Conservation (phyloP, 2,329 filamentous ascomycete species). For the Trichoderma hamatum region DNA sequence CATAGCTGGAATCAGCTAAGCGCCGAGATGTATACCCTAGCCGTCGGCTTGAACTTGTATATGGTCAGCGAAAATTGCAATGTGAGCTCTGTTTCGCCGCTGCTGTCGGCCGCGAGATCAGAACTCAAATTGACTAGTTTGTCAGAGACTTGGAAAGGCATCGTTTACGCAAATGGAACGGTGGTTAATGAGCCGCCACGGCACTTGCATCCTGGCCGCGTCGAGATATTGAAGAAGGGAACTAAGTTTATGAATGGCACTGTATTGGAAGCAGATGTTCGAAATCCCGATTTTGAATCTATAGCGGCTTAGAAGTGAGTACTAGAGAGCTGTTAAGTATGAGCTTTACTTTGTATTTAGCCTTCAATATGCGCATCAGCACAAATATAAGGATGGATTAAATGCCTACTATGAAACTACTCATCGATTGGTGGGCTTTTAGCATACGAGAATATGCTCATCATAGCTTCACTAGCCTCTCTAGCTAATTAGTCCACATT, state of each 20-base stretch:
- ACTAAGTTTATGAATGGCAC: slow-evolving; percentile 36
- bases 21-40: slow-evolving; percentile 40
- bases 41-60: slow-evolving; percentile 37
- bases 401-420: no score
- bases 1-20: slow-evolving; percentile 36
- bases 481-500: no score
- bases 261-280: slow-evolving; percentile 29
- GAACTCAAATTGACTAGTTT: not conserved
- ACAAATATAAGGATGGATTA: no score
- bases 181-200: slow-evolving; percentile 33
- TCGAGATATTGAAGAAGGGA: slow-evolving; percentile 33
- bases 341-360: not conserved
- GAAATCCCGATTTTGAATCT: slow-evolving; percentile 31
- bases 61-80: slow-evolving; percentile 42
- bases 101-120: slow-evolving; percentile 27
- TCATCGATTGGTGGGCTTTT: no score
- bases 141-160: slow-evolving; percentile 34
- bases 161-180: slow-evolving; percentile 40
- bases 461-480: no score
- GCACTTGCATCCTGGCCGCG: slow-evolving; percentile 30
- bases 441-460: no score
- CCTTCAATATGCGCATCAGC: not conserved
- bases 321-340: not conserved
- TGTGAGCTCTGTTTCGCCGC: slow-evolving; percentile 32
- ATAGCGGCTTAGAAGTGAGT: not conserved